Conservation (phyloP, 208 protist species). For the Leptomonas seymouri region DNA sequence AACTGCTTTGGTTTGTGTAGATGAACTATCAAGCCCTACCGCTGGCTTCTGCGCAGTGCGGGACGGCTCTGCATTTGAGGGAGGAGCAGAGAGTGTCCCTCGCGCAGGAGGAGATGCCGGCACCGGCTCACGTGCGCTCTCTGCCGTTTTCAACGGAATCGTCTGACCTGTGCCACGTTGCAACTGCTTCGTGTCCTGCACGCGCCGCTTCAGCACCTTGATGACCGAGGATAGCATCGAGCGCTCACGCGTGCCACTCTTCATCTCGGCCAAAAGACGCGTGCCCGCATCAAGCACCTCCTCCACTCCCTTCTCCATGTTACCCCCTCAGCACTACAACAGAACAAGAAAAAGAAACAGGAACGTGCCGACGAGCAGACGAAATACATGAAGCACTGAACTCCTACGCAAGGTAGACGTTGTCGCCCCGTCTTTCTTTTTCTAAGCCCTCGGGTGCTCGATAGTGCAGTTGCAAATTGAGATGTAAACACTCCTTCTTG, state of each 20-base stretch:
- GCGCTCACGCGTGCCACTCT: constrained; percentile 45
- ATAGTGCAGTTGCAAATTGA: too few relatives aligned
- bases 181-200: constrained; percentile 26
- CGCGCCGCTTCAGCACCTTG: constrained; percentile 31
- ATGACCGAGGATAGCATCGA: constrained; percentile 37
- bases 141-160: constrained; percentile 3
- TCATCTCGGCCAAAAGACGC: constrained; percentile 50
- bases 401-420: too few relatives aligned
- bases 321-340: not conserved
- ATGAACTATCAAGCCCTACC: not conserved
- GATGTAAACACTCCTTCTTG: too few relatives aligned
- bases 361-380: constrained; percentile 3
- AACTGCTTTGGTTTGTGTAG: not conserved
- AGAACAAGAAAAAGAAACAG: not conserved
- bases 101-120: not conserved
- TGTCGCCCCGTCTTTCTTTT: too few relatives aligned
- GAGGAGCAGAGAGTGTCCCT: not conserved
- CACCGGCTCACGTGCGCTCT: not conserved
- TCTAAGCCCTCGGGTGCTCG: too few relatives aligned
- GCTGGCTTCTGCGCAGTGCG: not conserved
- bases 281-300: constrained; percentile 46
- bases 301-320: constrained; percentile 40
- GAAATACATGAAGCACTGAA: too few relatives aligned
- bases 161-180: not conserved
- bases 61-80: not conserved